A percentile compares a stretch with the other conserved stretches of the same genome.
Evolutionary conservation across 768 basidiomycete genomes (phyloP).

Genomic region (Porpolomopsis calyptriformis): DNA sequence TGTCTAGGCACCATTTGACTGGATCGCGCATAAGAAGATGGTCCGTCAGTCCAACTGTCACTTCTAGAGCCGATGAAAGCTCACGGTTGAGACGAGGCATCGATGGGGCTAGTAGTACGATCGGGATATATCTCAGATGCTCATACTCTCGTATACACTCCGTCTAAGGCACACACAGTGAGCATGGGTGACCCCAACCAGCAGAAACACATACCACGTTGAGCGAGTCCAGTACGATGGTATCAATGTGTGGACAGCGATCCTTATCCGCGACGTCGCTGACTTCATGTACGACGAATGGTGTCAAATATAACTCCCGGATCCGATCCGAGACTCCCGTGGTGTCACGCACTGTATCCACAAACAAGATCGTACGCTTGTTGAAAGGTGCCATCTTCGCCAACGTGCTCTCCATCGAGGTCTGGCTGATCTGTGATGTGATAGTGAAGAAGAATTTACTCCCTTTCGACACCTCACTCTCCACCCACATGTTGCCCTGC

Average conservation of each 20-base stretch:
- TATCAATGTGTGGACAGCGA: conserved; percentile 81
- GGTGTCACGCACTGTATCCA: conserved; percentile 73
- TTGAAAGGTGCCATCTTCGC: conserved; percentile 79
- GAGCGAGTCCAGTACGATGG: conserved; percentile 89
- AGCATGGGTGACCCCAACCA: background rate
- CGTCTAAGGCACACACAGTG: conserved; percentile 39
- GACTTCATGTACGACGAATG: conserved; percentile 69
- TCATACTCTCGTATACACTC: conserved; percentile 87
- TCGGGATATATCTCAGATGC: conserved; percentile 91
- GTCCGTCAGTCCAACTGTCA: conserved; percentile 9
- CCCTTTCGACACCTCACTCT: conserved; percentile 86
- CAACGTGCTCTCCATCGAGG: conserved; percentile 61
- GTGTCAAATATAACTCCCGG: conserved; percentile 65
- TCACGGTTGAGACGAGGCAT: conserved; percentile 66
- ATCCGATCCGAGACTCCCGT: conserved; percentile 71
- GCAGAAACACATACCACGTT: conserved; percentile 49
- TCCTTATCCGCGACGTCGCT: conserved; percentile 74
- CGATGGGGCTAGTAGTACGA: conserved; percentile 78
- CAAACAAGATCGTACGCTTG: conserved; percentile 81
- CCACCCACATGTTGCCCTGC: conserved; percentile 99
- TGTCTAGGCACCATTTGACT: conserved; percentile 96
- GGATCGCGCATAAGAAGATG: conserved; percentile 10
- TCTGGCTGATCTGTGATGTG: conserved; percentile 70
- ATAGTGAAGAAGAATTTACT: conserved; percentile 97
- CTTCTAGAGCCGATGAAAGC: conserved; percentile 16